Evolutionary conservation across 352 stramenopile species (phyloP), one percentile per base, ranked within the genome.

Genomic region (Peronospora destructor): DNA sequence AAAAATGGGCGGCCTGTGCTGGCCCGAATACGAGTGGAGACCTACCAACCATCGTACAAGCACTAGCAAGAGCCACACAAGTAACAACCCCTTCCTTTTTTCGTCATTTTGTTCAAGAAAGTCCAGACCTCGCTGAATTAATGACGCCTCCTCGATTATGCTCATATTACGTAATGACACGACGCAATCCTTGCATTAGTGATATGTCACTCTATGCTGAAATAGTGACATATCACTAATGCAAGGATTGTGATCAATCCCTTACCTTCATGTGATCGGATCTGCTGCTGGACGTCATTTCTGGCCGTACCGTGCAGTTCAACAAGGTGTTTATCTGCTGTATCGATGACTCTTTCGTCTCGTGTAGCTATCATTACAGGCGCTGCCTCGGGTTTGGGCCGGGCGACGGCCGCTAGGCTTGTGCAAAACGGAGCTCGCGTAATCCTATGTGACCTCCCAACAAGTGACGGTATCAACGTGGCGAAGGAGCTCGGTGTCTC

Each of bases 381-480:
- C 49, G 91, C 83, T 3, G 85, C 89, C 37, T 97, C 89, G 9
- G 95, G 95, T n/a, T 72, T 98, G 8, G 95, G 95, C 9, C 78
- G 83, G 19, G 91, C 92, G 19, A 97, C 94, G 33, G 95, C 89
- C n/a, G 74, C 77, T 48, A 79, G 80, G 43, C 84, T 98, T 52
- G 60, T 96, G 25, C 77, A 89, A 54, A 68, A 89, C 46, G 95
- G 94, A 21, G 94, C 82, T 45, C 76, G 76, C 41, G 92, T 97
- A 36, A 71, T 98, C 19, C 67, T 98, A 45, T 95, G 85, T 61
- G 95, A 98, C 62, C 71, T 98, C 43, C 79, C 82, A 2, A 75
- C 68, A 32, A 93, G 71, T 59, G 81, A 93, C 49, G 82, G 84
- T 34, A 66, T 85, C 17, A 69, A 78, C 21, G 81, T 95, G 3